These are phyloP conservation scores for Suhomyces taliae DNA, from an alignment of 1,139 yeast species.

Conservation along the genomic window DNA sequence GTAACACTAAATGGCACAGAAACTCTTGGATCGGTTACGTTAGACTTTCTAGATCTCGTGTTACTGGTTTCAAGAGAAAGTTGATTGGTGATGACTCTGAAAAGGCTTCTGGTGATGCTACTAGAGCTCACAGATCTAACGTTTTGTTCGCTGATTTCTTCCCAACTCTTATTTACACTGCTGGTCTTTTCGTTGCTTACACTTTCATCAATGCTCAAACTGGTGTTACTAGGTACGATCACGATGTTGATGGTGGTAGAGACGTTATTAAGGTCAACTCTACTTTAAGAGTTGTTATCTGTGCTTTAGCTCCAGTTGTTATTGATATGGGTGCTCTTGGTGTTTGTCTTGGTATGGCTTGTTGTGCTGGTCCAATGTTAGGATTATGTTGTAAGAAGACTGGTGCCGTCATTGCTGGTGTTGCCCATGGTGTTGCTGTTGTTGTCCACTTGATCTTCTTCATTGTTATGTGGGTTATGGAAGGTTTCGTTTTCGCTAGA, in stretches of 20 bases:
- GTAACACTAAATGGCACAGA: constrained; percentile 98
- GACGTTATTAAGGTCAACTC: constrained; percentile 67
- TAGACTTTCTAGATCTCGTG: constrained; percentile 91
- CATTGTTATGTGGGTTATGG: constrained; percentile 96
- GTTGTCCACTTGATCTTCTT: constrained; percentile 81
- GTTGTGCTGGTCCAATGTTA: constrained; percentile 96
- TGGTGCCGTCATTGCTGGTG: constrained; percentile 94
- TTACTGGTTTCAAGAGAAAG: constrained; percentile 97
- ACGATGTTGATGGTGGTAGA: constrained; percentile 24
- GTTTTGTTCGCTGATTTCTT: constrained; percentile 82
- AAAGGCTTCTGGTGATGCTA: constrained; percentile 90
- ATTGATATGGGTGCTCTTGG: constrained; percentile 85
- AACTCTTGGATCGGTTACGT: constrained; percentile 99
- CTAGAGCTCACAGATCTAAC: constrained; percentile 91
- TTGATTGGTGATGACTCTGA: constrained; percentile 85
- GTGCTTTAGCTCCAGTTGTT: constrained; percentile 90
- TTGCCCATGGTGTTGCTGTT: constrained; percentile 95
- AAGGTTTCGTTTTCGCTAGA: constrained; percentile 86
- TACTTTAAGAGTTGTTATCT: constrained; percentile 76
- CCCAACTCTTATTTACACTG: constrained; percentile 84
- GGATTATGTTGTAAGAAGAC: constrained; percentile 97
- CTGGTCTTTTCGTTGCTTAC: constrained; percentile 87
- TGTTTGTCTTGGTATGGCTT: constrained; percentile 73
- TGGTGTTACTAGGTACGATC: constrained; percentile 65
- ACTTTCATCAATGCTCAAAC: constrained; percentile 96